phyloP scores from a whole-genome alignment of 352 stramenopile species.

The Phytophthora rubi region DNA sequence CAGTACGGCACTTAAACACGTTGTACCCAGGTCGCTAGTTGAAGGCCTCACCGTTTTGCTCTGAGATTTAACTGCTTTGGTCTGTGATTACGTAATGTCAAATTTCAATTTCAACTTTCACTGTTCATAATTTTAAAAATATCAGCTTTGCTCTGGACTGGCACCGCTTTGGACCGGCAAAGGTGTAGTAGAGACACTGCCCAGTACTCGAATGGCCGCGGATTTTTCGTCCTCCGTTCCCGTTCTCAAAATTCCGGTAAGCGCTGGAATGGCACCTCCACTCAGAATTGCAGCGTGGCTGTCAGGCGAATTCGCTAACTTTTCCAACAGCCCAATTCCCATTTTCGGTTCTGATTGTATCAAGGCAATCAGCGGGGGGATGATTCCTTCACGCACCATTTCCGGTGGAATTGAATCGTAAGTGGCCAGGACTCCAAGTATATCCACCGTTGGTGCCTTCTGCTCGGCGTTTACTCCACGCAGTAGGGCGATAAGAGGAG shows the following conservation, averaged over 20 bases:
- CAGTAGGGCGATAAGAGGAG: neutral
- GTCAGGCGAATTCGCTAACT: neutral
- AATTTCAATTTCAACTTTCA: too few species aligned
- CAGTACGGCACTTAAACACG: too few species aligned
- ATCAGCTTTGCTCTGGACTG: too few species aligned
- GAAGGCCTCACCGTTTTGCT: too few species aligned
- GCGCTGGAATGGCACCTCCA: neutral
- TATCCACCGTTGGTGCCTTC: neutral
- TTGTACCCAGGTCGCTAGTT: too few species aligned
- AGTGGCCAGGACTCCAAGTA: neutral
- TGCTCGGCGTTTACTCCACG: neutral
- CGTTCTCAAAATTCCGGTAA: neutral
- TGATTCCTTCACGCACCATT: neutral
- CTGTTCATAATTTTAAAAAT: too few species aligned
- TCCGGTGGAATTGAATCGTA: neutral
- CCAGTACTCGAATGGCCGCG: neutral
- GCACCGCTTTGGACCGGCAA: too few species aligned
- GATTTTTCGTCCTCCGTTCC: neutral
- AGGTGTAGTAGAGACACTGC: neutral
- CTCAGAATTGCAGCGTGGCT: neutral
- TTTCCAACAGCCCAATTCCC: neutral
- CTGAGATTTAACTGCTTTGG: too few species aligned
- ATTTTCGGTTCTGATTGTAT: neutral
- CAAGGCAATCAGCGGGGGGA: neutral
- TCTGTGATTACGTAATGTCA: too few species aligned